These are phyloP conservation scores for Macrotyloma uniflorum DNA, from an alignment of 306 rosid genomes.

Conservation along the genomic window DNA sequence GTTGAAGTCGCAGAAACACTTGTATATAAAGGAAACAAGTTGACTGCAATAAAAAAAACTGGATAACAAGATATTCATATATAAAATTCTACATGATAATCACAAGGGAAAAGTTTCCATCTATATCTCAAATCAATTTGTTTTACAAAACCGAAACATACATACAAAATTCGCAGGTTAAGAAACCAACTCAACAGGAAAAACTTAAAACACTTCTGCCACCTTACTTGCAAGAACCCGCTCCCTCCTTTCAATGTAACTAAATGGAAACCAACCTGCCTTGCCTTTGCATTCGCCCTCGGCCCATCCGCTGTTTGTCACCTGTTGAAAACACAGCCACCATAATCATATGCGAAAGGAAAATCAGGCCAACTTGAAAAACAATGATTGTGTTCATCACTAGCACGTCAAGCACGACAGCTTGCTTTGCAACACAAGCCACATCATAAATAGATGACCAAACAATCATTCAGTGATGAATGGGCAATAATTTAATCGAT, in stretches of 20 bases:
- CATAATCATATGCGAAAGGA: conserved; percentile 22
- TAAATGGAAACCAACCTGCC: conserved; percentile 98
- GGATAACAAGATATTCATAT: conserved; percentile 3
- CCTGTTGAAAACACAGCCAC: conserved; percentile 51
- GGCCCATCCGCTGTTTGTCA: conserved; percentile 93
- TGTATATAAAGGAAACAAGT: not conserved
- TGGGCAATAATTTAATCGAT: not conserved
- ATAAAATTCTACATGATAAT: conserved; percentile 30
- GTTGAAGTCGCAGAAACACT: not conserved
- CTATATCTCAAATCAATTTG: conserved; percentile 45
- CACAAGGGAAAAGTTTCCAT: conserved; percentile 34
- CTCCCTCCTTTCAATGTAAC: conserved; percentile 88
- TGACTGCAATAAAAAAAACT: conserved; percentile 15
- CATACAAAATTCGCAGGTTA: conserved; percentile 44
- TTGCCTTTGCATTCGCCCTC: conserved; percentile 98
- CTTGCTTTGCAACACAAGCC: conserved; percentile 4
- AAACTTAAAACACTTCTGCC: conserved; percentile 78
- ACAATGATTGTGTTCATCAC: conserved; percentile 8
- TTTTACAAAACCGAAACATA: conserved; percentile 33
- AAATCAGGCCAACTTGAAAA: conserved; percentile 18
- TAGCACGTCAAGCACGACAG: not conserved
- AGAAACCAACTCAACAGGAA: conserved; percentile 34
- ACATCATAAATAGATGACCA: conserved; percentile 28
- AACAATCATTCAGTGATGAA: conserved; percentile 10
- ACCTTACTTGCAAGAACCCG: conserved; percentile 95